A percentile compares a stretch with the other conserved stretches of the same genome.
Evolutionary conservation across 2,329 filamentous ascomycete species (phyloP).

Genomic region (Cladorrhinum sp.): DNA sequence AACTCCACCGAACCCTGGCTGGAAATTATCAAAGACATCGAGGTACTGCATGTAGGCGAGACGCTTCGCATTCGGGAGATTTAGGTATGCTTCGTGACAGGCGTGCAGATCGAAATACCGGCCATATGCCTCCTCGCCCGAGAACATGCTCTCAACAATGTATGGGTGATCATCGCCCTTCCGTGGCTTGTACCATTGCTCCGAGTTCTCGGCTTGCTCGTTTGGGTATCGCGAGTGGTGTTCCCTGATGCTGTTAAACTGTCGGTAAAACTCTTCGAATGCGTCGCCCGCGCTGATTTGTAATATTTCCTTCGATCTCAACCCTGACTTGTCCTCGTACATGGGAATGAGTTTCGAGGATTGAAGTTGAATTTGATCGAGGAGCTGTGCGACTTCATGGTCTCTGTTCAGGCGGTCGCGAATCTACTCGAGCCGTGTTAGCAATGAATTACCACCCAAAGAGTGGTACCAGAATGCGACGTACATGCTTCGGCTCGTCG

Average conservation of each 20-base stretch:
- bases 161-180: conserved; percentile 62
- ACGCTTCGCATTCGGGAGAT: conserved; percentile 81
- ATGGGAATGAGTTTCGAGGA: conserved; percentile 76
- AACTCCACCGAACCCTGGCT: conserved; percentile 67
- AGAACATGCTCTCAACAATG: conserved; percentile 87
- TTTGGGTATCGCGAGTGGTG: conserved; percentile 92
- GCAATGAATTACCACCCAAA: neutral
- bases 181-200: conserved; percentile 77
- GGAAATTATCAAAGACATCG: conserved; percentile 84
- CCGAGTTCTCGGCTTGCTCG: conserved; percentile 91
- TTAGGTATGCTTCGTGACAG: conserved; percentile 84
- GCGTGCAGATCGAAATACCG: conserved; percentile 86
- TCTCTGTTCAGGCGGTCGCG: conserved; percentile 86
- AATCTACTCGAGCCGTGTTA: conserved; percentile 54
- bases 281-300: conserved; percentile 79
- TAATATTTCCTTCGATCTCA: conserved; percentile 76
- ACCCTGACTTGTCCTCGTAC: conserved; percentile 74
- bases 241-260: conserved; percentile 74
- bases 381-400: conserved; percentile 84
- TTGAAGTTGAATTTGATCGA: conserved; percentile 83
- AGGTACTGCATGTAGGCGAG: conserved; percentile 90
- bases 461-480: conserved; percentile 32
- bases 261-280: conserved; percentile 87
- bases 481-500: conserved; percentile 84
- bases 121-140: conserved; percentile 90